Base-by-base conservation (phyloP, 2,329 filamentous ascomycete genomes). In the Talaromyces amestolkiae region DNA sequence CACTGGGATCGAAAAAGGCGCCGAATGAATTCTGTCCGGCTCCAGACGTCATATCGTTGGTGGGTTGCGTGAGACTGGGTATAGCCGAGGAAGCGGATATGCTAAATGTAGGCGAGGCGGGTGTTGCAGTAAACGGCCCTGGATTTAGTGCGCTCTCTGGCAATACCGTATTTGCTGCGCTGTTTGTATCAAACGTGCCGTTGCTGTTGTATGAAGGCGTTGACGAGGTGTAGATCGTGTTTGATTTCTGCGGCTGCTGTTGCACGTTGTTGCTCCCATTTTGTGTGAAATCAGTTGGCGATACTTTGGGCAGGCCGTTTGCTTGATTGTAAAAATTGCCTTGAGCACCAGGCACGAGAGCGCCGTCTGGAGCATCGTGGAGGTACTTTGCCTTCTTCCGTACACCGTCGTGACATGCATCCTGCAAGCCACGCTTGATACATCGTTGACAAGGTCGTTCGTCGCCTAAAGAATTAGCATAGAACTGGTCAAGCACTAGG, bases 381-480 rank as follows among this genome's bases (percentile, higher is more conserved):
- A 99, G 90, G 78, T 99, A 99, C 78, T 99, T 99, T 61, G 95
- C 95, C 84, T 98, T 99, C 80, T 99, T 99, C 69, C 95, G 90
- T 61, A 98, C 93, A 63, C 95, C 95, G 75, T 99, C 95, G 77
- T 97, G 93, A 75, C 95, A 99, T 67, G 88, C 88, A 76, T 97
- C 93, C 73, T 93, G 91, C 24, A 98, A 86, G 54, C 92, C 92
- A 72, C 95, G 90, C 79, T 97, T 97, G 72, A 98, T 92, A 77
- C 95, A 99, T 73, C 95, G 86, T 74, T 93, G 88, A 76, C 95
- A 99, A 62, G 95, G 95, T 71, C 95, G 87, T 78, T 99, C 94
- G 77, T 99, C 95, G 73, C 94, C 95, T 98, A 74, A 61, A 68
- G 68, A 67, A 68, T 66, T 63, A 11, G 62, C 27, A 65, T 63